Conservation (phyloP, 2,329 filamentous ascomycete species). For the Neurospora sp. region DNA sequence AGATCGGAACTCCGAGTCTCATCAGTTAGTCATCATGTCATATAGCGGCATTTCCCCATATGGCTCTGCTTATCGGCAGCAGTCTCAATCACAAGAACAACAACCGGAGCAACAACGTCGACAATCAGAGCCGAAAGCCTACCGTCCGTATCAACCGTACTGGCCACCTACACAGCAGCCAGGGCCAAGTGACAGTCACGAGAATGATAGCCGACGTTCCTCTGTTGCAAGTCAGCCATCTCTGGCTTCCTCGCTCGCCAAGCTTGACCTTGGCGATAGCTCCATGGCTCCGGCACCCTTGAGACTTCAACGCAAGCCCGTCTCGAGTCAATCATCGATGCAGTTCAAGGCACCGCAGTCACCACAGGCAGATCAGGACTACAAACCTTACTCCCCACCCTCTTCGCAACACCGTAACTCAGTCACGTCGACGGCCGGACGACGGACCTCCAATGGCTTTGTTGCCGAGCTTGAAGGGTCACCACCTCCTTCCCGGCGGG, state of each 20-base stretch:
- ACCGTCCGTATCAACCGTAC: background rate
- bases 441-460: background rate
- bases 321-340: background rate
- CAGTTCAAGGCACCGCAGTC: background rate
- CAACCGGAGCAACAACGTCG: background rate
- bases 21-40: background rate
- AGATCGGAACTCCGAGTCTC: background rate
- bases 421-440: background rate
- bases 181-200: background rate
- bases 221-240: background rate
- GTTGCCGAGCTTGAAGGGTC: background rate
- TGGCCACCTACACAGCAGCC: background rate
- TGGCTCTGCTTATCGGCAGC: background rate
- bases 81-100: background rate
- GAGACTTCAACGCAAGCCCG: background rate
- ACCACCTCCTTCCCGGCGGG: background rate
- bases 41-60: background rate
- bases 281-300: background rate
- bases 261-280: background rate
- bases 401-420: background rate
- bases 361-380: background rate
- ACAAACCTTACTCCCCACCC: background rate
- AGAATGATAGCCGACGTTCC: background rate
- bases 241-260: background rate
- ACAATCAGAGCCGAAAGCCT: background rate